Evolutionary conservation across 805 yeast genomes (phyloP).

Genomic region (Nakazawaea ernobii): DNA sequence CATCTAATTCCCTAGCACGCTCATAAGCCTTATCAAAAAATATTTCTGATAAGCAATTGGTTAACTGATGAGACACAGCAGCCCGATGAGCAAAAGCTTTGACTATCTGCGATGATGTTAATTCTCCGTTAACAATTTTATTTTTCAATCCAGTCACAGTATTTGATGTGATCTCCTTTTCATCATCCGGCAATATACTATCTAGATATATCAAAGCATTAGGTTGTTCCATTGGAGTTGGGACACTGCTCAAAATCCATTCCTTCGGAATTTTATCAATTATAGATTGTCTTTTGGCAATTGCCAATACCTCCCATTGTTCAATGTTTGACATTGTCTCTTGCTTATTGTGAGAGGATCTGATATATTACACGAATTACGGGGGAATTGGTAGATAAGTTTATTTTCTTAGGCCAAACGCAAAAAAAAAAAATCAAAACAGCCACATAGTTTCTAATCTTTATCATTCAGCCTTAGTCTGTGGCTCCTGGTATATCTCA

Average conservation of each 20-base stretch:
- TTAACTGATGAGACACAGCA: conserved; percentile 35
- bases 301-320: conserved; percentile 17
- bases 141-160: conserved; percentile 20
- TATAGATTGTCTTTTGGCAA: conserved; percentile 15
- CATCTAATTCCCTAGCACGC: conserved; percentile 34
- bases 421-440: not conserved
- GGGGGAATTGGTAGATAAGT: not conserved
- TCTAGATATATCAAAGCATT: conserved; percentile 19
- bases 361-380: not conserved
- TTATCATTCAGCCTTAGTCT: not conserved
- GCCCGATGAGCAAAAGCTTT: conserved; percentile 38
- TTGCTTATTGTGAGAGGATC: too few species aligned
- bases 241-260: conserved; percentile 23
- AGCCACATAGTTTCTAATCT: not conserved
- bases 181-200: conserved; percentile 17
- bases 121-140: conserved; percentile 23
- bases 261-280: conserved; percentile 23
- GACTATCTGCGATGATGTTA: conserved; percentile 29
- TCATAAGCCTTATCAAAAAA: conserved; percentile 33
- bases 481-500: conserved; percentile 1
- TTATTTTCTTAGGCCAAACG: not conserved
- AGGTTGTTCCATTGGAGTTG: conserved; percentile 23
- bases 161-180: conserved; percentile 17
- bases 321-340: not conserved
- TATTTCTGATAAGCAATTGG: conserved; percentile 36